Base-by-base conservation (phyloP, 371 early-diverging fungal species). In the Umbelopsis sp. region DNA sequence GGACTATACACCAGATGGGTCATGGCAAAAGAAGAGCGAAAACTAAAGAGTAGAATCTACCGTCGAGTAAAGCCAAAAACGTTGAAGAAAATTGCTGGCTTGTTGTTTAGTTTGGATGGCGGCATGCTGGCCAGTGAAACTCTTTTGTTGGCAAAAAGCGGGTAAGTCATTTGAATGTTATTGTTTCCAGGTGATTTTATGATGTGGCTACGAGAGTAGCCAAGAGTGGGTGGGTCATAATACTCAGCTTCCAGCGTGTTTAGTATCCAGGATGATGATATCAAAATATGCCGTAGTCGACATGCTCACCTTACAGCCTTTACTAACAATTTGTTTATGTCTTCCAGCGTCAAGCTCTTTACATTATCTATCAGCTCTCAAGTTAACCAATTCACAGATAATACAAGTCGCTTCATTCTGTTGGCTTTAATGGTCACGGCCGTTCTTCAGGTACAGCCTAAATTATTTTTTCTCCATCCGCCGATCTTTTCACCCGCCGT, bases 81-180 rank as follows among this genome's bases (percentile, higher is more conserved):
- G 50, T 78, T 89, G 72, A 79, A 80, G 45, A 82, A 79, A 51
- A 74, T 83, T 9, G 84, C 88, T 4, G 91, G 88, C 25, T 80
- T 90, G 57, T 82, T 86, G 79, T 87, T 89, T 69, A 84, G 87
- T 35, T 72, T 84, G 6, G 85, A 86, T 46, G 91, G 91, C 48
- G 91, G 91, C 8, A 70, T 89, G 57, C 71, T 89, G 44, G 88
- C 91, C 2, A 86, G 88, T 66, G 86, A 90, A 64, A 90, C 91
- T 0, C 67, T 90, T 7, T 72, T 90, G 65, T 65, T 90, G 51
- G 91, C 91, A 24, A 90, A 90, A 71, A 86, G 86, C 63, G 89
- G 91, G 86, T 83, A 73, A 74, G 65, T 65, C 18, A 53, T 24
- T 48, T 25, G 24, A 24, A 48, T 25, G 45, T 20, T 41, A 25